phyloP scores from a whole-genome alignment of 2,329 filamentous ascomycete genomes.

The Trichoderma cornu-damae region DNA sequence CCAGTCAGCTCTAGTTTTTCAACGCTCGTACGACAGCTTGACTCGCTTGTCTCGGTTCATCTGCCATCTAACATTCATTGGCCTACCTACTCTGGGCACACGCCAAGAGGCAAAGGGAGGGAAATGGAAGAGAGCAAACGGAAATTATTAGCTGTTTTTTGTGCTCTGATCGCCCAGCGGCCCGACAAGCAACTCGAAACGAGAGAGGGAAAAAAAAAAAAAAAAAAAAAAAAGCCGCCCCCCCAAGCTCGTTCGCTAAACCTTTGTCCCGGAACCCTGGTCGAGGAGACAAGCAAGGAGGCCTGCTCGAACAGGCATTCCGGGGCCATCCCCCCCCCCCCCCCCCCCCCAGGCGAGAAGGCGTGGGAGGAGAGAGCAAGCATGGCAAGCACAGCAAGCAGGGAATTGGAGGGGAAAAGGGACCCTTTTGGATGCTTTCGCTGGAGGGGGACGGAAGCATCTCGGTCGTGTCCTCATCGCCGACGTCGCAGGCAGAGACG shows the following conservation, averaged over 20 bases:
- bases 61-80: not conserved
- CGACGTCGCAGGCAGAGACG: not conserved
- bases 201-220: not conserved
- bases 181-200: not conserved
- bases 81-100: not conserved
- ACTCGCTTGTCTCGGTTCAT: not conserved
- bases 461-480: not conserved
- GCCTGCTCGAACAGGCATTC: conserved; percentile 22
- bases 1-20: not conserved
- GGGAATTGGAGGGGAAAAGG: not conserved
- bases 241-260: conserved; percentile 12
- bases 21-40: conserved; percentile 12
- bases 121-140: not conserved
- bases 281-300: conserved; percentile 8
- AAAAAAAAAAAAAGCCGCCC: no score
- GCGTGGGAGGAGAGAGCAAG: not conserved
- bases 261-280: conserved; percentile 12
- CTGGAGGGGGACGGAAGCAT: conserved; percentile 1
- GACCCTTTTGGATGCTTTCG: not conserved
- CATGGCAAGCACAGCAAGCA: not conserved
- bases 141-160: not conserved
- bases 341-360: conserved; percentile 8
- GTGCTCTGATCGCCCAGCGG: not conserved
- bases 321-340: conserved; percentile 16
- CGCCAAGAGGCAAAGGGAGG: not conserved